phyloP scores from a whole-genome alignment of 106 monocot genomes.

The Agapanthus africanus region DNA sequence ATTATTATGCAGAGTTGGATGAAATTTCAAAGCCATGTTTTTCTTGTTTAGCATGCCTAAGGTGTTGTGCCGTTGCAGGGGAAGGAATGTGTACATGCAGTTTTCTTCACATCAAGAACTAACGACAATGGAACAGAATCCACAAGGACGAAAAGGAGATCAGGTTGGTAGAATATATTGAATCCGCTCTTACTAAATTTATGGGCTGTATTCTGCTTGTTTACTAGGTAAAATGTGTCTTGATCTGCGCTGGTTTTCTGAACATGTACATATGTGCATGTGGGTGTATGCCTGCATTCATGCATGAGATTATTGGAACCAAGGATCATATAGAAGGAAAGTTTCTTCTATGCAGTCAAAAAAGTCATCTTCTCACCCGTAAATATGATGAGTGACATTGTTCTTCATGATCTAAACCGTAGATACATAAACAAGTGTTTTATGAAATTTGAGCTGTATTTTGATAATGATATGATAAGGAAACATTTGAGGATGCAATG shows the following conservation, averaged over 20 bases:
- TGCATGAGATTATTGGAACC: no score
- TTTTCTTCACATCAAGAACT: slow-evolving; percentile 77
- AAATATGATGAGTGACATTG: no score
- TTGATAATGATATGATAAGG: no score
- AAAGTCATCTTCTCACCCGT: no score
- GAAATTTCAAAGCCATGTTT: background rate
- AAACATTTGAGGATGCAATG: no score
- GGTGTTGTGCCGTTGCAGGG: slow-evolving; percentile 29
- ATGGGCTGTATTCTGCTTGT: background rate
- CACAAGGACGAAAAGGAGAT: slow-evolving; percentile 47
- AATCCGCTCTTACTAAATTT: background rate
- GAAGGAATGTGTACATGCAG: slow-evolving; percentile 69
- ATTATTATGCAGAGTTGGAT: background rate
- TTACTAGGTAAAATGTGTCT: background rate
- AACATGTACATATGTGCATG: no score
- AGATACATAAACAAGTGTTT: no score
- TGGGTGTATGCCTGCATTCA: no score
- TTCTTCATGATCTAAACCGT: no score
- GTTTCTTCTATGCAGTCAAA: no score
- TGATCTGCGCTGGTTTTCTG: background rate
- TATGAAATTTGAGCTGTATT: no score
- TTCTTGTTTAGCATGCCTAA: background rate
- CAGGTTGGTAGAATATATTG: slow-evolving; percentile 24
- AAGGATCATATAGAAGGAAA: no score
- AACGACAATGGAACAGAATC: slow-evolving; percentile 45